A percentile compares a stretch with the other conserved stretches of the same genome.
Conservation (phyloP, 495 filamentous ascomycete genomes). For the Penicillium chermesinum region DNA sequence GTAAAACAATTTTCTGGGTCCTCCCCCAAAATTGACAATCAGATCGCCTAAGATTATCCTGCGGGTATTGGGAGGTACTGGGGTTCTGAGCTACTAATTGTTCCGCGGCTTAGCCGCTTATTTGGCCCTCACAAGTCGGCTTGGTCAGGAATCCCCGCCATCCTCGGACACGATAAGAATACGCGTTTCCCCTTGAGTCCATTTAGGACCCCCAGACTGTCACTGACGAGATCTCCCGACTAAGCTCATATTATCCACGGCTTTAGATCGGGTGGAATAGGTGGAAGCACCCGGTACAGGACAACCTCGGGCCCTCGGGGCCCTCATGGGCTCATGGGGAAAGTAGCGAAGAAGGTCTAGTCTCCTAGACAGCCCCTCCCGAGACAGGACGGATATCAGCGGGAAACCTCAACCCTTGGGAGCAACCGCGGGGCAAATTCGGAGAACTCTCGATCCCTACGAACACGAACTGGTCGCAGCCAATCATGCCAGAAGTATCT, state of each 20-base stretch:
- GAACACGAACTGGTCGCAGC: conserved; percentile 6
- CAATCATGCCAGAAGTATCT: neutral
- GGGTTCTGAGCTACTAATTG: no score
- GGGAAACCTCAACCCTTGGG: conserved; percentile 10
- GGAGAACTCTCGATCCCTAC: conserved; percentile 25
- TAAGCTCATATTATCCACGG: conserved; percentile 14
- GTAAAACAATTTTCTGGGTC: no score
- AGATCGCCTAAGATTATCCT: no score
- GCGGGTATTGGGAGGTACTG: no score
- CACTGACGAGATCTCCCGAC: conserved; percentile 11
- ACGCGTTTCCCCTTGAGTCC: neutral
- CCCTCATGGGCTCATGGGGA: neutral
- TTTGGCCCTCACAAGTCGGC: neutral
- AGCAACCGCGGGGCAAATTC: conserved; percentile 21
- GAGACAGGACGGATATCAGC: conserved; percentile 16
- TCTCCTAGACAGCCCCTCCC: conserved; percentile 1
- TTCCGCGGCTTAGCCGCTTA: neutral
- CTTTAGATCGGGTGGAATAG: conserved; percentile 22
- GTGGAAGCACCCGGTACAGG: conserved; percentile 2
- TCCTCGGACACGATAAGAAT: no score
- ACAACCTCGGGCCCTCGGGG: conserved; percentile 25
- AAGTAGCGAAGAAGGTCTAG: neutral
- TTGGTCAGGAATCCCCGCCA: no score
- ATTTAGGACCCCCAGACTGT: neutral
- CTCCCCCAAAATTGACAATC: no score